Percentiles rank a stretch among this genome's conserved stretches.
Evolutionary conservation across 129 eudicot genomes (phyloP).

Genomic region (Tanacetum coccineum): DNA sequence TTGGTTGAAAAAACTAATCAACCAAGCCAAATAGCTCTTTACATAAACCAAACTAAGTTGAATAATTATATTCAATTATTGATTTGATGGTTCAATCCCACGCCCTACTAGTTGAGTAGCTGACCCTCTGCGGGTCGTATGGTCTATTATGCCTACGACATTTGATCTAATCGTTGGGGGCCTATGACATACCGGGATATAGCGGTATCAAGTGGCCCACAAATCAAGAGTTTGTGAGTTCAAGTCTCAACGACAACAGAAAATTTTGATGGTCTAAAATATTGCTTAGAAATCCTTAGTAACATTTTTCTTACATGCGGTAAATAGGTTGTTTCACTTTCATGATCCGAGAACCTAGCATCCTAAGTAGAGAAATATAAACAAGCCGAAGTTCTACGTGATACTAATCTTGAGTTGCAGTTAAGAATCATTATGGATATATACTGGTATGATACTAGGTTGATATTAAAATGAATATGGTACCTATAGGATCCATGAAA

Average conservation of each 20-base stretch:
- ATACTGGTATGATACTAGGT: too few relatives aligned
- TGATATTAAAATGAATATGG: too few relatives aligned
- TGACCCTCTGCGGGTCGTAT: not conserved
- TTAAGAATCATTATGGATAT: not conserved
- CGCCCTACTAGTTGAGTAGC: not conserved
- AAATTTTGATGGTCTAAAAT: too few relatives aligned
- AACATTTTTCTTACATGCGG: not conserved
- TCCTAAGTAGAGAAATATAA: not conserved
- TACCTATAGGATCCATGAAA: too few relatives aligned
- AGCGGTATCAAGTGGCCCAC: too few relatives aligned
- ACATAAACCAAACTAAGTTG: not conserved
- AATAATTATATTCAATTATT: slow-evolving; percentile 1
- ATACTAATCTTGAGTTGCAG: not conserved
- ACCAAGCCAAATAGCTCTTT: not conserved
- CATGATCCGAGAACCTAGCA: not conserved
- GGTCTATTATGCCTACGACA: not conserved
- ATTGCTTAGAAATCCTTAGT: not conserved
- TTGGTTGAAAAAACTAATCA: not conserved
- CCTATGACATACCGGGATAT: not conserved
- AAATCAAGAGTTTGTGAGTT: too few relatives aligned
- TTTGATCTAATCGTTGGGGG: not conserved
- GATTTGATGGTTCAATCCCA: not conserved
- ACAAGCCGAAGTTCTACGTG: not conserved
- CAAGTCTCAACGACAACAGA: too few relatives aligned
- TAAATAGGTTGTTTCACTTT: not conserved